Conservation (phyloP, 2,329 filamentous ascomycete species). For the Claviceps lovelessii region DNA sequence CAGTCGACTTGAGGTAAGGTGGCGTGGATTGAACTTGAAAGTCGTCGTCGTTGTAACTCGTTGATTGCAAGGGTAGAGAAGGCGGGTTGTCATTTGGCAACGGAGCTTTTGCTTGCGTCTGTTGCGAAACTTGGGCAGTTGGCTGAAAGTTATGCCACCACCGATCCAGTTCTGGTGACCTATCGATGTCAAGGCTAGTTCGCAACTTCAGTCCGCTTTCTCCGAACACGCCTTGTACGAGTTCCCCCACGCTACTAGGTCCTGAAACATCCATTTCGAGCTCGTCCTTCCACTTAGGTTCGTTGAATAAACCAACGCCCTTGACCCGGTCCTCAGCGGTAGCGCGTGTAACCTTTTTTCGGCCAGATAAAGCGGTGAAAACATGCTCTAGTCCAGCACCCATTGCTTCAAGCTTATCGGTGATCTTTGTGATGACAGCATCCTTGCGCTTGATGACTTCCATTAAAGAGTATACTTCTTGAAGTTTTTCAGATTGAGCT, state of each 20-base stretch:
- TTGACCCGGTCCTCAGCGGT: constrained; percentile 34
- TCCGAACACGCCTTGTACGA: constrained; percentile 30
- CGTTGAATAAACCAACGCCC: constrained; percentile 35
- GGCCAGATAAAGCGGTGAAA: constrained; percentile 35
- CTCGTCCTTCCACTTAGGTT: constrained; percentile 23
- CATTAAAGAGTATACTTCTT: constrained; percentile 30
- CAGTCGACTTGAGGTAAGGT: constrained; percentile 19
- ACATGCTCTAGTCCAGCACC: constrained; percentile 38
- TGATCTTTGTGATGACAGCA: constrained; percentile 31
- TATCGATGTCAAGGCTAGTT: constrained; percentile 15
- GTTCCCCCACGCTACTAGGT: constrained; percentile 18
- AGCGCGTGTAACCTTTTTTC: constrained; percentile 30
- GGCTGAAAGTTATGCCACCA: constrained; percentile 36
- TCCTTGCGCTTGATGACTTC: constrained; percentile 36
- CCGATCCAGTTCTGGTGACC: constrained; percentile 24
- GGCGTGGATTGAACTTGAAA: constrained; percentile 38
- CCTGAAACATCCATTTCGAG: constrained; percentile 11
- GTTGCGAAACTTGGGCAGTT: constrained; percentile 12
- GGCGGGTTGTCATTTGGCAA: constrained; percentile 4
- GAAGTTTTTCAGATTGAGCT: constrained; percentile 25
- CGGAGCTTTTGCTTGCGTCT: constrained; percentile 5
- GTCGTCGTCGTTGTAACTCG: constrained; percentile 24
- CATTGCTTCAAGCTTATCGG: constrained; percentile 39
- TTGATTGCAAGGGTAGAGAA: background rate
- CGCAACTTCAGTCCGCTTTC: constrained; percentile 18